phyloP scores from a whole-genome alignment of 441 rosid species.

The Populus hybrid region DNA sequence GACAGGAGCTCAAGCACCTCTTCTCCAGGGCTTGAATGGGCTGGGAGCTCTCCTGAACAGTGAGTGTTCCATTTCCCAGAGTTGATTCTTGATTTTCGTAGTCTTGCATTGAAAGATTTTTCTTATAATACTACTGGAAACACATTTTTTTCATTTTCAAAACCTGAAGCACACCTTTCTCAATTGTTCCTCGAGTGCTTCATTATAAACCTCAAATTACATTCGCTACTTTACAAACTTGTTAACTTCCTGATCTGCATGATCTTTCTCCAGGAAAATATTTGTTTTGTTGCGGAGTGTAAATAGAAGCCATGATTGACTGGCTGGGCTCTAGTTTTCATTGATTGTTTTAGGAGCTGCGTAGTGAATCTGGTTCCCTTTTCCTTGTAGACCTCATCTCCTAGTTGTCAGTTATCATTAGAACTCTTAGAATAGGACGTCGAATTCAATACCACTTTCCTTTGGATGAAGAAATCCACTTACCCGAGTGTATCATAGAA shows the following conservation, averaged over 20 bases:
- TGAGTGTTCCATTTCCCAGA: conserved; percentile 30
- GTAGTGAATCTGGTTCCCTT: conserved; percentile 11
- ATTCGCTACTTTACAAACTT: background rate
- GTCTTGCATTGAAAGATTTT: background rate
- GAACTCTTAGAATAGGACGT: conserved; percentile 14
- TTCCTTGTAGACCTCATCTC: conserved; percentile 23
- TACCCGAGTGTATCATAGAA: conserved; percentile 19
- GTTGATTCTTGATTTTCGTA: background rate
- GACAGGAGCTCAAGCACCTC: conserved; percentile 18
- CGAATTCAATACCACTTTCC: conserved; percentile 6
- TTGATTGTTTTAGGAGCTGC: conserved; percentile 21
- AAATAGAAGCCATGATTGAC: conserved; percentile 31
- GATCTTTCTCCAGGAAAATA: conserved; percentile 32
- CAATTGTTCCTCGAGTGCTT: background rate
- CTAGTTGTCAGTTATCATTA: background rate
- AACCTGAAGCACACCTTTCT: background rate
- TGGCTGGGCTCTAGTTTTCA: conserved; percentile 25
- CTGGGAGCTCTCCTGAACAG: conserved; percentile 27
- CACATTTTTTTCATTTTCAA: background rate
- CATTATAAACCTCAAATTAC: background rate
- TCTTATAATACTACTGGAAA: background rate
- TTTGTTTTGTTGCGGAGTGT: conserved; percentile 29
- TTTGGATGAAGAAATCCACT: conserved; percentile 10
- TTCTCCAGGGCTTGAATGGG: conserved; percentile 20
- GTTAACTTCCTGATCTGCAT: conserved; percentile 14